These are phyloP conservation scores for Solanum commersonii DNA, from an alignment of 257 asterid genomes.

Conservation along the genomic window DNA sequence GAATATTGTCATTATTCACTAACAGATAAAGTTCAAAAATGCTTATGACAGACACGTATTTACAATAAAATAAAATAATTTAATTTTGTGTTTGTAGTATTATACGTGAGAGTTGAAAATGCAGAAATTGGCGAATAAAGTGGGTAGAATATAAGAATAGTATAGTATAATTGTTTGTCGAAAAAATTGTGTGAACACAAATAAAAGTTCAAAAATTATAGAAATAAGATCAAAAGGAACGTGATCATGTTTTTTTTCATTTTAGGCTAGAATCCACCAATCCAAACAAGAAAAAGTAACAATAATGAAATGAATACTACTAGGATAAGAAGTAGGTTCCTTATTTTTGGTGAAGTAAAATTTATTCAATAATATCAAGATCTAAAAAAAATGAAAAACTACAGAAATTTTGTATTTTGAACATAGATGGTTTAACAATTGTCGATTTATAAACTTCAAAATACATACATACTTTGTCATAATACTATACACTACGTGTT, in stretches of 20 bases:
- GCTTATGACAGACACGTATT: neutral
- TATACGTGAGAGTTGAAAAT: neutral
- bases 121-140: neutral
- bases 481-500: neutral
- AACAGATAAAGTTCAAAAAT: neutral
- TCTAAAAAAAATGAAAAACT: too few species aligned
- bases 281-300: neutral
- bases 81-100: neutral
- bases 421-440: neutral
- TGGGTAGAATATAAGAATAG: neutral
- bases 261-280: neutral
- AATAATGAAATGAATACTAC: neutral
- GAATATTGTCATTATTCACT: neutral
- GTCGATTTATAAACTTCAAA: neutral
- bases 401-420: too few species aligned
- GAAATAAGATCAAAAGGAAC: neutral
- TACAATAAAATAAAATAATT: neutral
- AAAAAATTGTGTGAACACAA: neutral
- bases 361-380: too few species aligned
- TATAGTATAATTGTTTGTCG: neutral
- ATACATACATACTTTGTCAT: neutral
- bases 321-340: too few species aligned
- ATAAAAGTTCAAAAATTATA: neutral
- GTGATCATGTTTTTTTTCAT: neutral
- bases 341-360: too few species aligned